phyloP scores from a whole-genome alignment of 257 asterid genomes.

The Striga asiatica region DNA sequence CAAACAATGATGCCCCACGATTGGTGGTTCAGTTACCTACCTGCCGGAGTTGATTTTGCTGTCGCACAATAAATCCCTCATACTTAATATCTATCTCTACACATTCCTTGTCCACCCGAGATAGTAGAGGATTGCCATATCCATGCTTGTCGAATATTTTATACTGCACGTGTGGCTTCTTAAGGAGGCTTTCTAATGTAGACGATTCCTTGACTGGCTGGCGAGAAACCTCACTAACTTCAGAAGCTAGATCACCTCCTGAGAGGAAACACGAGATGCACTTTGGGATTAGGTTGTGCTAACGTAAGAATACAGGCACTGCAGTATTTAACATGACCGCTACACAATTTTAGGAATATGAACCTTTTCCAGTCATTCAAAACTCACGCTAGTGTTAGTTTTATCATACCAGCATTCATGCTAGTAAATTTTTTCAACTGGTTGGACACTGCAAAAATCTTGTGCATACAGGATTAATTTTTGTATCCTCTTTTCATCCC shows the following conservation, averaged over 20 bases:
- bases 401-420: no score
- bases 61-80: constrained; percentile 89
- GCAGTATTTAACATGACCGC: not conserved
- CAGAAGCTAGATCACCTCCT: constrained; percentile 87
- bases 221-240: constrained; percentile 47
- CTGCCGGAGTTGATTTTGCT: constrained; percentile 87
- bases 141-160: constrained; percentile 82
- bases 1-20: not conserved
- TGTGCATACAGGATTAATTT: no score
- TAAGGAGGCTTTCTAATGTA: constrained; percentile 82
- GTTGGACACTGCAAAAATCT: no score
- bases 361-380: not conserved
- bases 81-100: constrained; percentile 90
- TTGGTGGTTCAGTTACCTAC: constrained; percentile 23
- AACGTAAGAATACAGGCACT: not conserved
- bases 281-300: not conserved
- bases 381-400: no score
- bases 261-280: constrained; percentile 1
- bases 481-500: not conserved
- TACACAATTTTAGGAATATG: not conserved
- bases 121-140: constrained; percentile 59
- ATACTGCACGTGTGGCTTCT: constrained; percentile 88
- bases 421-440: no score
- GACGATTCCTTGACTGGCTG: constrained; percentile 85
- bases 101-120: constrained; percentile 76